Base-by-base conservation (phyloP, 75 land plant genomes). In the Larix kaempferi region DNA sequence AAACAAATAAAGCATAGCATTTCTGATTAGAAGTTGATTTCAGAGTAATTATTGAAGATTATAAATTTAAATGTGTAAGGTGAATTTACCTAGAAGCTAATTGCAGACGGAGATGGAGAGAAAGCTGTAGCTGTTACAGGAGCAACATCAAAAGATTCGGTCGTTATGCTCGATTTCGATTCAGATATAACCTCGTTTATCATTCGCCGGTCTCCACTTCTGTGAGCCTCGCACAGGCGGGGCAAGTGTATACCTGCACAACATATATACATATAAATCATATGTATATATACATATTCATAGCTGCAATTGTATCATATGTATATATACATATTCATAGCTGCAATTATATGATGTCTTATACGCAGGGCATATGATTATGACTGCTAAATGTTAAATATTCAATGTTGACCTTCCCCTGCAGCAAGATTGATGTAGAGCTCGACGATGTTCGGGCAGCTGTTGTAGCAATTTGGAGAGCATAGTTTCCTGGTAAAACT, bases 351-450 rank as follows among this genome's bases (percentile, higher is more conserved):
- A 26, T 26, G 11, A 6, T 6, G 29, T 2, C 3, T 7, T 1
- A 13, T 17, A 4, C 8, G 0, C 13, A 21, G 52, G 39, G 8
- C 2, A 5, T 17, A 17, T 21, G 21, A 5, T 17, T 39, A n/a
- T n/a, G n/a, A n/a, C n/a, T n/a, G n/a, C n/a, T n/a, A n/a, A n/a
- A n/a, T n/a, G n/a, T n/a, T n/a, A n/a, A n/a, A n/a, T n/a, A n/a
- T n/a, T n/a, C n/a, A n/a, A n/a, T n/a, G n/a, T n/a, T 59, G 52
- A 92, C 94, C 94, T 86, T 92, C 94, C 11, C 87, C 92, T 56
- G 90, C 89, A 29, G 94, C 90, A 77, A 92, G 84, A 56, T 90
- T 88, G 82, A 81, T 82, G 84, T 84, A 92, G 58, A 92, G 92
- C 66, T 90, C 88, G 16, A 89, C 78, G 26, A 92, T 76, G 82